phyloP scores from a whole-genome alignment of 148 eudicot species.

The Diospyros kaki region DNA sequence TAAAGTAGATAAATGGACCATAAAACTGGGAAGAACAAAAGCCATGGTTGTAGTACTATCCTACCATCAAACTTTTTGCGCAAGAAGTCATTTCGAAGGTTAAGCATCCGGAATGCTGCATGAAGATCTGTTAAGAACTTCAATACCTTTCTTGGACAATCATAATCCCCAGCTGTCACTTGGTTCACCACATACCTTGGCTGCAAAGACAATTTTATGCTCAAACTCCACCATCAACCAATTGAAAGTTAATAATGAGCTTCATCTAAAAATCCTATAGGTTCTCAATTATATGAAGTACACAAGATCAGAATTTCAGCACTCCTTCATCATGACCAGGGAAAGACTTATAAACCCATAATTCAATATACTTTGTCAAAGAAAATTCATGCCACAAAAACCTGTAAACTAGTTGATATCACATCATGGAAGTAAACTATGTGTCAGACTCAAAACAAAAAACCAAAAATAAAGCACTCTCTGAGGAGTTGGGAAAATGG shows the following conservation, averaged over 20 bases:
- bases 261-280: background rate
- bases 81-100: conserved; percentile 91
- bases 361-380: background rate
- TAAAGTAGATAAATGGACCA: no score
- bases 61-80: conserved; percentile 95
- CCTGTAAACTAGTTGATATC: background rate
- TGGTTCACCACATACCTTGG: conserved; percentile 94
- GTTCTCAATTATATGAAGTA: background rate
- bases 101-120: conserved; percentile 93
- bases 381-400: background rate
- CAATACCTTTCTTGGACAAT: conserved; percentile 82
- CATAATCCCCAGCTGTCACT: conserved; percentile 97
- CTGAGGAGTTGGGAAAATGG: background rate
- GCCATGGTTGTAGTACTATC: conserved; percentile 3
- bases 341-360: background rate
- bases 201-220: conserved; percentile 44
- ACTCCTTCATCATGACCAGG: background rate
- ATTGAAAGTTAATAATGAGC: background rate
- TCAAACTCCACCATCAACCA: conserved; percentile 3
- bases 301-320: no score
- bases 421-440: background rate
- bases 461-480: background rate
- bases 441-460: background rate
- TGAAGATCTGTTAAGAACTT: conserved; percentile 91
- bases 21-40: background rate